Evolutionary conservation across 495 filamentous ascomycete genomes (phyloP).

Genomic region (Penicillium parvum): DNA sequence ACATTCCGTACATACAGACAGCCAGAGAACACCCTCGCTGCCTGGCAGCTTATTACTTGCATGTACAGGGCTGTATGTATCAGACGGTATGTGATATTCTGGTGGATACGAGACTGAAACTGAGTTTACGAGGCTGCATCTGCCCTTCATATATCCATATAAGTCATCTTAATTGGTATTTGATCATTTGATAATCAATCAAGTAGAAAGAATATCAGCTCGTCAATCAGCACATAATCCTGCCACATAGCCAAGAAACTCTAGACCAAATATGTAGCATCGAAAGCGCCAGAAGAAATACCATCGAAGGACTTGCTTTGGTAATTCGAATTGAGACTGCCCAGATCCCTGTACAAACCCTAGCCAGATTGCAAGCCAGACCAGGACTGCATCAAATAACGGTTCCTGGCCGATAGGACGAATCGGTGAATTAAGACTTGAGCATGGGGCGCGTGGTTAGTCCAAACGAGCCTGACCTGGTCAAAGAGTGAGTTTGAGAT

Average conservation of each 20-base stretch:
- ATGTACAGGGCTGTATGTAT: too few species aligned
- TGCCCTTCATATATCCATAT: too few species aligned
- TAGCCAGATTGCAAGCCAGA: conserved; percentile 8
- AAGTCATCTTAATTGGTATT: too few species aligned
- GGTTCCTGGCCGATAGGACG: conserved; percentile 18
- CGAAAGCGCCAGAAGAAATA: background rate
- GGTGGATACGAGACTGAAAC: too few species aligned
- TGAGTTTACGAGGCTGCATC: too few species aligned
- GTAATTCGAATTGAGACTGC: conserved; percentile 8
- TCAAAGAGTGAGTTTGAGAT: background rate
- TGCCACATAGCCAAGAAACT: too few species aligned
- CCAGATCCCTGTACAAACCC: conserved; percentile 13
- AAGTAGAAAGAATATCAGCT: background rate
- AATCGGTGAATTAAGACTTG: conserved; percentile 22
- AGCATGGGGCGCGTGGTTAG: background rate
- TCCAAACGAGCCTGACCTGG: background rate
- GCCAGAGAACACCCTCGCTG: conserved; percentile 11
- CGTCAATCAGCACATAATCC: too few species aligned
- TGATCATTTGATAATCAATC: too few species aligned
- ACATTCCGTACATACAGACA: conserved; percentile 7
- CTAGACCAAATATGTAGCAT: background rate
- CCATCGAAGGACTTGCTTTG: background rate
- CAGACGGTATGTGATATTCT: too few species aligned
- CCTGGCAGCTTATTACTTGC: too few species aligned
- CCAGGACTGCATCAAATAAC: conserved; percentile 24